Evolutionary conservation across 305 asterid genomes (phyloP), one percentile per base, ranked within the genome.

Genomic region (Galium porrigens): DNA sequence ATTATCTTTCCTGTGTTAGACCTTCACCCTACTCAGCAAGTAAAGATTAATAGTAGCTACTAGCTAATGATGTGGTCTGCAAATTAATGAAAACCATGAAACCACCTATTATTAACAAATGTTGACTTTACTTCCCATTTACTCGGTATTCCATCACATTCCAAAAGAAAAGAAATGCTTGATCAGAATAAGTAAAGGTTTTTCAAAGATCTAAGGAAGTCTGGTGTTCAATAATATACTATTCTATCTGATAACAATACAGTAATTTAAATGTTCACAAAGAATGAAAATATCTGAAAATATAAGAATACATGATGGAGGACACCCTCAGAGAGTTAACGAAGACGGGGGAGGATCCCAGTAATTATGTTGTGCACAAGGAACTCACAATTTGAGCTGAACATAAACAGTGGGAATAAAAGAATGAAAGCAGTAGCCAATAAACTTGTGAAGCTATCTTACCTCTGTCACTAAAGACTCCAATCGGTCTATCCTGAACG

Each of bases 381-480:
- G 7, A n/a, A 48, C 54, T 48, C 54, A 0, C 18, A 14, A 14
- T 14, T 14, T 48, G 54, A 27, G 58, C 41, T 36, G n/a, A 56
- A 51, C 25, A 14, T 29, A 29, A 22, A 53, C 54, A 48, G 18
- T 36, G 29, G 17, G 42, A 69, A 29, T 0, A 30, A 17, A 56
- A 34, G 49, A 64, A 15, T 1, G n/a, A 56, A 46, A 30, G 36
- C 30, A 77, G 58, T 61, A 49, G 67, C 57, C n/a, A 22, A 63
- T 74, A 55, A 55, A 56, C 69, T 48, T 44, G 1, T 33, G 17
- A 32, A 33, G 18, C 36, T 61, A 48, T 69, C 77, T 77, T 84
- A 91, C 98, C 98, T 91, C 96, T 69, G 80, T 65, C 71, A 91
- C 73, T 72, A 91, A 90, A 63, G 96, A 88, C 84, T 88, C 98